phyloP scores from a whole-genome alignment of 768 basidiomycete genomes.

The Holtermanniella nyarrowii region DNA sequence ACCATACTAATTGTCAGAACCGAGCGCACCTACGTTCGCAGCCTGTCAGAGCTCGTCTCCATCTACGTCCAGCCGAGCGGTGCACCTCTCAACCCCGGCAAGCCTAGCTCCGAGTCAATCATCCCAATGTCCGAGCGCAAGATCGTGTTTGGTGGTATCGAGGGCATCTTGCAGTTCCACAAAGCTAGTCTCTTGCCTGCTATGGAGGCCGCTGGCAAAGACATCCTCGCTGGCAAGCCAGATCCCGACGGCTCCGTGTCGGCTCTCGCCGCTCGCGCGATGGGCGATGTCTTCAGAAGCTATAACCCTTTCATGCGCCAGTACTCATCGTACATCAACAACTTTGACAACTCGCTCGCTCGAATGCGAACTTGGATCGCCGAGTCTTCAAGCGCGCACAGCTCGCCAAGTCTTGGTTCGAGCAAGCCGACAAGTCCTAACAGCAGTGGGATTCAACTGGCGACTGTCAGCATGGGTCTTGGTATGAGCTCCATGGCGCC shows the following conservation, averaged over 20 bases:
- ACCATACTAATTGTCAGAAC: conserved; percentile 48
- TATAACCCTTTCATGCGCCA: conserved; percentile 98
- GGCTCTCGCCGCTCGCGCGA: conserved; percentile 59
- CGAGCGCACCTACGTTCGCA: conserved; percentile 86
- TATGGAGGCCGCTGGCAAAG: conserved; percentile 64
- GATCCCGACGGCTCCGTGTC: conserved; percentile 69
- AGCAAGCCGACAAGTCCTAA: conserved; percentile 5
- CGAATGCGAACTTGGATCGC: conserved; percentile 75
- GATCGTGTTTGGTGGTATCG: conserved; percentile 82
- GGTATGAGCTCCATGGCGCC: conserved; percentile 17
- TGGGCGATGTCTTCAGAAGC: conserved; percentile 80
- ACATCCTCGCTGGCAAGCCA: conserved; percentile 52
- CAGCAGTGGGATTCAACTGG: conserved; percentile 8
- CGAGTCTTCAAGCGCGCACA: conserved; percentile 6
- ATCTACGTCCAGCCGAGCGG: conserved; percentile 86
- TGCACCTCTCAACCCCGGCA: conserved; percentile 55
- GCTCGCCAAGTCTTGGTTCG: conserved; percentile 10
- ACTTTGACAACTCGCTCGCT: conserved; percentile 85
- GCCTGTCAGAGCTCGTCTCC: conserved; percentile 84
- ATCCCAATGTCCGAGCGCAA: conserved; percentile 77
- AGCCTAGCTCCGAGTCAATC: conserved; percentile 68
- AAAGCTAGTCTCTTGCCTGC: conserved; percentile 84
- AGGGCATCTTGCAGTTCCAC: conserved; percentile 84
- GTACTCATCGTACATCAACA: conserved; percentile 97
- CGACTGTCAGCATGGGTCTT: conserved; percentile 13